A percentile compares a stretch with the other conserved stretches of the same genome.
Conservation (phyloP, 768 basidiomycete genomes). For the Lactarius quietus region DNA sequence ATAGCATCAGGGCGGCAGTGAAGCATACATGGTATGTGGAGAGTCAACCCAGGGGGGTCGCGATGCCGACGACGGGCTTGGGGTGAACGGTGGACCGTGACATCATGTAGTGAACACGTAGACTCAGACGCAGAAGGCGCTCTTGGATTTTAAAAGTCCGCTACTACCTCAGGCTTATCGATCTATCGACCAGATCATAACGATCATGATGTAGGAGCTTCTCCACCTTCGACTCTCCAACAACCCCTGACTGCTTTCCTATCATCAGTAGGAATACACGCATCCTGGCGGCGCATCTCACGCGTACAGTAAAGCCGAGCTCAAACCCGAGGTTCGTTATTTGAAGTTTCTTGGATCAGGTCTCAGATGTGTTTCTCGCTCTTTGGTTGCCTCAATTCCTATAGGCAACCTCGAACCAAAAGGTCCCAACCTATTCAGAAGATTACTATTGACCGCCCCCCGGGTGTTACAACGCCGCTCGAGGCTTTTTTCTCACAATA, state of each 20-base stretch:
- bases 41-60: no score
- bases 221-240: neutral
- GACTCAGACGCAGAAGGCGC: no score
- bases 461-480: neutral
- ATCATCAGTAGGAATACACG: neutral
- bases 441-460: neutral
- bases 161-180: no score
- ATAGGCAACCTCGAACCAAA: no score
- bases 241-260: neutral
- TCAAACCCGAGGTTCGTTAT: neutral
- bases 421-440: neutral
- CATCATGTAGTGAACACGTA: no score
- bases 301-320: neutral
- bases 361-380: neutral
- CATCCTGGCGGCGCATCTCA: neutral
- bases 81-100: no score
- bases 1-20: neutral
- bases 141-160: neutral
- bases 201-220: no score
- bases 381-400: neutral
- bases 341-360: neutral
- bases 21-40: no score
- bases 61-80: neutral
- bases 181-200: no score
- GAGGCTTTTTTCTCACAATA: slow-evolving; percentile 22